Evolutionary conservation across 177 flowering plant genomes (phyloP), one percentile per base, ranked within the genome.

Genomic region (Telopea speciosissima): DNA sequence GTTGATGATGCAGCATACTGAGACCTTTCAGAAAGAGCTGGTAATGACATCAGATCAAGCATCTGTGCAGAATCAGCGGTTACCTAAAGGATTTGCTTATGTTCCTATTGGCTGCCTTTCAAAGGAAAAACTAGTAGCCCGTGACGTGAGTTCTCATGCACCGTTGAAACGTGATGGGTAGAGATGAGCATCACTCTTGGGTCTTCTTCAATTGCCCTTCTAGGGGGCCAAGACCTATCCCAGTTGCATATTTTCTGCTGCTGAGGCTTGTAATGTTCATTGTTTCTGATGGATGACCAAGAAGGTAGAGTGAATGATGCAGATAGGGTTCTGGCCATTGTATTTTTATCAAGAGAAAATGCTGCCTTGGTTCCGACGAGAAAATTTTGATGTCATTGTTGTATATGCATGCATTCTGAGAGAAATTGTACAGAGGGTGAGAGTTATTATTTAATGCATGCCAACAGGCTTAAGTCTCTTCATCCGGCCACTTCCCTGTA

Each of bases 1-100:
- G 21, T 69, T 31, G 1, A 49, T 49, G 23, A 59, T 62, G 74
- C 87, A 90, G 92, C 85, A 81, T 62, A 73, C 81, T 11, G 98
- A 89, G 71, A 89, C 95, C 26, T 87, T 92, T 75, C 89, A 86
- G 72, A 94, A 90, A 69, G 97, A 94, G 85, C 79, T 94, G 68
- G 81, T 92, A 63, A 92, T 94, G 97, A 94, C 97, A 28, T 86
- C 93, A 31, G 96, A 90, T 79, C 90, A 94, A 83, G 97, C 97
- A 63, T 87, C 92, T 59, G 56, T 92, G 86, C 90, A 85, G 82
- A 94, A 94, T 76, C 87, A 80, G 76, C 83, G 89, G 62, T 79
- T 93, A 71, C 98, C 98, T 8, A 93, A 90, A 80, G 97, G 97
- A 62, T 91, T 81, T 79, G 84, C 85, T 40, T 93, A 91, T 82